Base-by-base conservation (phyloP, 2,329 filamentous ascomycete species). In the Dactylellina leptospora region DNA sequence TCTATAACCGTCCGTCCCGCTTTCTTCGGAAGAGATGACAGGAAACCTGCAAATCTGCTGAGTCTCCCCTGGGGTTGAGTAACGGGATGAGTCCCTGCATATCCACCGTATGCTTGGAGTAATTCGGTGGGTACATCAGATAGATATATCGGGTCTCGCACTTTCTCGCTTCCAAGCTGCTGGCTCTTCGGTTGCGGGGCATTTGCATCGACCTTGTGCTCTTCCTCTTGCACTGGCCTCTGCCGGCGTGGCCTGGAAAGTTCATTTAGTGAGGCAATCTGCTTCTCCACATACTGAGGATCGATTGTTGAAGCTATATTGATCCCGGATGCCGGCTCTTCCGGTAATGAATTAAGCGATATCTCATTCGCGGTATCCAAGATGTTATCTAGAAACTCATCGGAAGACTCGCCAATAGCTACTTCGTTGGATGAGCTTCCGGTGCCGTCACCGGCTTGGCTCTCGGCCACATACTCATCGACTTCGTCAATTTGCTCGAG, bases 1-100 rank as follows among this genome's bases (percentile, higher is more conserved):
- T 47, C 23, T 22, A 36, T n/a, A 47, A 47, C 54, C 38, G 20
- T 36, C 22, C 38, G 28, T 30, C 54, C 54, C 42, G 54, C 54
- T 10, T 42, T 18, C 22, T 40, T 23, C 5, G 60, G 60, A 25
- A 64, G 18, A 11, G 60, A 56, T 23, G 5, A 36, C 2, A 64
- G 18, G 9, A 56, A 40, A 2, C 30, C 18, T 8, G 50, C 23
- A 11, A 64, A 11, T 30, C n/a, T 50, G 18, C 60, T 30, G 4
- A 62, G 11, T 27, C 22, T 9, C 28, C 45, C 47, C 20, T 51
- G 9, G 9, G 27, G n/a, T 28, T 22, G 22, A 13, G 5, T 20
- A 2, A 40, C 18, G 16, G 25, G 11, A 20, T 36, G 23, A 22
- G 22, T 20, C 13, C 40, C 16, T 3, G 30, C 33, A 11, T 55